phyloP scores from a whole-genome alignment of 495 filamentous ascomycete genomes.

The Aspergillus funiculosus region DNA sequence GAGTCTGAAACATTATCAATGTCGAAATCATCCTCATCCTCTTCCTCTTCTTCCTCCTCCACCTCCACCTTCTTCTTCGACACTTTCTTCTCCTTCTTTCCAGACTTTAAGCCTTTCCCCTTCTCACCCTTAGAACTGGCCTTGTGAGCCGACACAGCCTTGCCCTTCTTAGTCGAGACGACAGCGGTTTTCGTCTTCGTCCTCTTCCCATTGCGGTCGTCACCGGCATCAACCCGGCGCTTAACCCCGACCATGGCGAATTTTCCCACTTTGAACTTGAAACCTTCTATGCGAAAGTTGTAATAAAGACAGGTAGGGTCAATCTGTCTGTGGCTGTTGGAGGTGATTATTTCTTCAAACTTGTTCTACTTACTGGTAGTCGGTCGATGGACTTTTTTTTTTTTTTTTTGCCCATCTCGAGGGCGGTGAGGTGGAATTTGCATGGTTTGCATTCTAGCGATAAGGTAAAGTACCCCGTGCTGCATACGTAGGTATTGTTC shows the following conservation, averaged over 20 bases:
- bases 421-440: too few species aligned
- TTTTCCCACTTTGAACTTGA: conserved; percentile 1
- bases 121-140: conserved; percentile 22
- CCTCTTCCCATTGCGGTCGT: conserved; percentile 46
- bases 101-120: conserved; percentile 25
- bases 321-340: too few species aligned
- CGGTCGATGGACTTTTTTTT: too few species aligned
- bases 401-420: too few species aligned
- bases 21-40: conserved; percentile 40
- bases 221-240: conserved; percentile 36
- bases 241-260: conserved; percentile 41
- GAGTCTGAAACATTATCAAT: conserved; percentile 40
- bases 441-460: too few species aligned
- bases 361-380: too few species aligned
- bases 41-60: conserved; percentile 28
- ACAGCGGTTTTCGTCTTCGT: conserved; percentile 39
- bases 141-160: conserved; percentile 32
- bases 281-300: background rate
- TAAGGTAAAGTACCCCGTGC: too few species aligned
- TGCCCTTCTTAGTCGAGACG: conserved; percentile 33
- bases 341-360: too few species aligned
- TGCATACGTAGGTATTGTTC: too few species aligned
- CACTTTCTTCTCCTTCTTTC: conserved; percentile 33
- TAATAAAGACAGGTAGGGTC: background rate
- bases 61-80: conserved; percentile 31